Conservation (phyloP, 1,284 basidiomycete genomes). For the Austroboletus niveus region DNA sequence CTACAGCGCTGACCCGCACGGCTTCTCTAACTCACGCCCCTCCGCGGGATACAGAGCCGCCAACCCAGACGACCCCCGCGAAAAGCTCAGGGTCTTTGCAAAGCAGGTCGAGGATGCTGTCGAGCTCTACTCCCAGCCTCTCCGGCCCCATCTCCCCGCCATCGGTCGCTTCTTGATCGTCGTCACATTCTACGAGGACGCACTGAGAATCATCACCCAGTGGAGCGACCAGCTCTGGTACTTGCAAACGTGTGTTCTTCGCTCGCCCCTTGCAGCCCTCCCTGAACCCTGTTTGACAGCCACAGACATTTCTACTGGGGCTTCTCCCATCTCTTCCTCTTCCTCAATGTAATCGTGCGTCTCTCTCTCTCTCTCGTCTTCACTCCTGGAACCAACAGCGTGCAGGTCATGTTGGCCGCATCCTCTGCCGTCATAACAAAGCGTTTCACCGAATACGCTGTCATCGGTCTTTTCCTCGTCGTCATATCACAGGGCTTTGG, state of each 20-base stretch:
- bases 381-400: not conserved
- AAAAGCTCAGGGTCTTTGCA: constrained; percentile 78
- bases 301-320: constrained; percentile 96
- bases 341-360: constrained; percentile 90
- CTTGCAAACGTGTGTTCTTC: constrained; percentile 66
- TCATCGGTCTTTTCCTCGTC: constrained; percentile 86
- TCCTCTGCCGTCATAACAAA: constrained; percentile 90
- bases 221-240: constrained; percentile 98
- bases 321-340: constrained; percentile 88
- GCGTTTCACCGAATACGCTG: constrained; percentile 85
- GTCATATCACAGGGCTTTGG: constrained; percentile 95
- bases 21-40: constrained; percentile 64
- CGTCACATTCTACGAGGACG: constrained; percentile 97
- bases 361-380: not conserved
- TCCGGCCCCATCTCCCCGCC: constrained; percentile 92
- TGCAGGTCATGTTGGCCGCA: constrained; percentile 84
- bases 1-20: constrained; percentile 67
- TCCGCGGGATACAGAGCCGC: constrained; percentile 73
- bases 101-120: constrained; percentile 89
- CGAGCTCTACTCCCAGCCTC: constrained; percentile 90
- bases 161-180: constrained; percentile 97
- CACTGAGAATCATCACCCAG: constrained; percentile 90
- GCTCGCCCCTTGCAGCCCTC: not conserved
- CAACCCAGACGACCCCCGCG: constrained; percentile 79
- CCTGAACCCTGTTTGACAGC: constrained; percentile 40